Base-by-base conservation (phyloP, 257 asterid species). In the Fraxinus americana region DNA sequence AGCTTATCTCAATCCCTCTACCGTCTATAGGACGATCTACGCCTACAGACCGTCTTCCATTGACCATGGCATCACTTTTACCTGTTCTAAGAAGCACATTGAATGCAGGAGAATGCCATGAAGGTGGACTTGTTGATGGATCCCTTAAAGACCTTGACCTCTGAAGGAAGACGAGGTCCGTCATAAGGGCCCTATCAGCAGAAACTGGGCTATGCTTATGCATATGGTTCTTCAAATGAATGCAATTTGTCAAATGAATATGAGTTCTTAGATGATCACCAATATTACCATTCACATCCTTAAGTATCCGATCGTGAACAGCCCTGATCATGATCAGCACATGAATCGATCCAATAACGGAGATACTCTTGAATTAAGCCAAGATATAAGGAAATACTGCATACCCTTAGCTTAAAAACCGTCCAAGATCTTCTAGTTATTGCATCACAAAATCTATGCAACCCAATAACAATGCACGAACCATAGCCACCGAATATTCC, bases 171-270 rank as follows among this genome's bases (percentile, higher is more conserved):
- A 85, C 92, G 39, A 94, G 97, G 72, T 91, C 97, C 90, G 96
- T 90, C 92, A 89, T 89, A 45, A 96, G 91, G 36, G 91, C 88
- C 85, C 92, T 85, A 77, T 96, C 97, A 36, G 85, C 84, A 81
- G 90, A 73, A 17, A 92, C 89, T 10, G 99, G 98, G 82, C 98
- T 93, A 45, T 94, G 94, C 89, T 93, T 95, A 79, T 92, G 97
- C 92, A 94, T 96, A 77, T 92, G 97, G 86, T 94, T 91, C 91
- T 94, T 96, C 88, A 96, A 83, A 87, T 96, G 99, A 89, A 96
- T 93, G 89, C 99, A 96, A 77, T 96, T 96, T 3, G 99, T 96
- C 85, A 96, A 81, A 86, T 96, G 98, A 74, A 96, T 90, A 87
- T 96, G 99, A 74, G 90, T 93, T 32, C 97, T 92, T 13, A 96